A percentile compares a stretch with the other conserved stretches of the same genome.
Conservation (phyloP, 228 moss, liverwort and hornwort genomes). For the Sphagnum fallax region DNA sequence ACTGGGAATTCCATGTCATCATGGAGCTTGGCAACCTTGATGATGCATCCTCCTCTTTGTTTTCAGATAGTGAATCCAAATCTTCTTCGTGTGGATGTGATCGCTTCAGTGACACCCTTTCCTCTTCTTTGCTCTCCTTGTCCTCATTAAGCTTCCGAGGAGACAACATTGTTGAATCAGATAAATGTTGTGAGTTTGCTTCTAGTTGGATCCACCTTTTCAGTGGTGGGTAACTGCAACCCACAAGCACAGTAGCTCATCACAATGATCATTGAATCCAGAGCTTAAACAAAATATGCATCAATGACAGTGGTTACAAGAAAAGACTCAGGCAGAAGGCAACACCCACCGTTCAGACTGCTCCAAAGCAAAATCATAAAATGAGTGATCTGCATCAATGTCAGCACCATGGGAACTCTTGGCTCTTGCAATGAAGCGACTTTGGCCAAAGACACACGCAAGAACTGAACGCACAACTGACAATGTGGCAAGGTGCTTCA, state of each 20-base stretch:
- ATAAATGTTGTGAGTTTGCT: conserved; percentile 76
- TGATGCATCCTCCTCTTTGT: conserved; percentile 31
- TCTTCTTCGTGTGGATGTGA: conserved; percentile 49
- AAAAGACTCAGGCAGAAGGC: not conserved
- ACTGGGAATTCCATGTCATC: conserved; percentile 23
- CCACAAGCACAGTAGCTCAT: conserved; percentile 1
- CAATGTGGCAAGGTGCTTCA: conserved; percentile 90
- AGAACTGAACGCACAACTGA: conserved; percentile 87
- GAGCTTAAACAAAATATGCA: not conserved
- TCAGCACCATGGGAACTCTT: conserved; percentile 34
- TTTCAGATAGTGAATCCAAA: conserved; percentile 18
- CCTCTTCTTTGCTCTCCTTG: conserved; percentile 31
- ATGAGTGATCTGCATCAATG: conserved; percentile 73
- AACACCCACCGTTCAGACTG: conserved; percentile 87
- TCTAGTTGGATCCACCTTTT: conserved; percentile 99
- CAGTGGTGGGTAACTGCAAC: conserved; percentile 74
- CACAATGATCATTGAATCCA: not conserved
- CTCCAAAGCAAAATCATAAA: conserved; percentile 93
- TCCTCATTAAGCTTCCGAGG: conserved; percentile 41
- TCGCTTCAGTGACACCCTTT: conserved; percentile 59
- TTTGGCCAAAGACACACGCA: conserved; percentile 89
- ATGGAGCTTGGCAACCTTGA: conserved; percentile 23
- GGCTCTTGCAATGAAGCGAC: conserved; percentile 56
- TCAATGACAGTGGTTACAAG: not conserved
- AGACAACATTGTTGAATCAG: conserved; percentile 53